Evolutionary conservation across 169 alveolate genomes (phyloP), one percentile per base, ranked within the genome.

Genomic region (Cryptosporidium felis): DNA sequence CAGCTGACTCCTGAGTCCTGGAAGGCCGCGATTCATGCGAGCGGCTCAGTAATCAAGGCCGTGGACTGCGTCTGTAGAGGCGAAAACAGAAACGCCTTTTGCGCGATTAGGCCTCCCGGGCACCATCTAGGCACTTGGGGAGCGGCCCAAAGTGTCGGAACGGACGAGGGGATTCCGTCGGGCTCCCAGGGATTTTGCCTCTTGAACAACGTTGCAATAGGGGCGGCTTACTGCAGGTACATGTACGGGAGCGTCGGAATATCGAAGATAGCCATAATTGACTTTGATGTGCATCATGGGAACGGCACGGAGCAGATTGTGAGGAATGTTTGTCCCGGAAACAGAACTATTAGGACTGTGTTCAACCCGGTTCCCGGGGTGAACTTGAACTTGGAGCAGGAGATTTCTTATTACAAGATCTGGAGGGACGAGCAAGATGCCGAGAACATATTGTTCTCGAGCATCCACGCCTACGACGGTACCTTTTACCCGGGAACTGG

Each of bases 231-330:
- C 65, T 97, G 98, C 42, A 95, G 94, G 79, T 92, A 95, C 74
- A 81, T 67, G 67, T 95, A 96, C 80, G 94, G 90, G 9, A 80
- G 93, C 51, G 66, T 89, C 34, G 93, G 95, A 34, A 94, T 97
- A 9, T 92, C 96, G 56, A 94, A 95, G 81, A 95, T 98, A 1
- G 99, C 99, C 1, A 96, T 98, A 49, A 92, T 98, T 44, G 99
- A 98, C 88, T 97, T 98, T 91, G 99, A 98, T 62, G 97, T 97
- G 8, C 99, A 98, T 89, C 99, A 98, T 90, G 99, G 99, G 14
- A 98, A 98, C 90, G 99, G 99, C n/a, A 98, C 99, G 3, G 99
- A 98, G 66, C 98, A 96, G 63, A 95, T 97, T 12, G 94, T 98
- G 0, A 26, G 85, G 9, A 74, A 74, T 53, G 67, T 56, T 23